Evolutionary conservation across 2,329 filamentous ascomycete species (phyloP), one percentile per base, ranked within the genome.

Genomic region (Phialophora verrucosa): DNA sequence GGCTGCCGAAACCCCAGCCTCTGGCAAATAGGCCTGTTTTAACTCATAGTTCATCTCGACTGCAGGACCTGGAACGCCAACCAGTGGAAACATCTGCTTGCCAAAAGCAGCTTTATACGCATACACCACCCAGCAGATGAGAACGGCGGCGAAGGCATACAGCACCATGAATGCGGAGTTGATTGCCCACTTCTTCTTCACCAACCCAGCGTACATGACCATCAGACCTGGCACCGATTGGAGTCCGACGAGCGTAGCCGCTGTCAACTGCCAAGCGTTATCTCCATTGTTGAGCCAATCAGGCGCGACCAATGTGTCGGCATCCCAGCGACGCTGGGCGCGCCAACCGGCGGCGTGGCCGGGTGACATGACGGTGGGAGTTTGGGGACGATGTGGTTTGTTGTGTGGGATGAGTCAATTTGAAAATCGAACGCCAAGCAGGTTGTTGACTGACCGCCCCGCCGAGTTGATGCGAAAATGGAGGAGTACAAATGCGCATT

Each of bases 211-310:
- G 69, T 84, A 84, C 68, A 84, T 73, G 23, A 83, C 78, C 57
- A 81, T 79, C 11, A 84, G 81, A 12, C 82, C 83, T 4, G 82
- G 83, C 3, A 84, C 75, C 29, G 79, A 82, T 71, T 84, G 83
- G 17, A 84, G 75, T 17, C 77, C 82, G 64, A 84, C 83, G 14
- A 84, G 75, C 5, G 79, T 80, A 6, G 78, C 83, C 2, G 83
- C 83, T 17, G 82, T 84, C 59, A 84, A 75, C 74, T 84, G 82
- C 83, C 83, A 84, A 53, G 82, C 80, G 75, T 84, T 82, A 74
- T 84, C 81, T 65, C 83, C 83, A 66, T 76, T 80, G 70, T 81
- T 75, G 32, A 82, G 74, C 76, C 76, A 78, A 14, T 70, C 67
- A 5, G 71, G 69, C 29, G 65, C 63, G 11, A 72, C 68, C n/a